Conservation (phyloP, 2,329 filamentous ascomycete genomes). For the Hymenoscyphus fructigenus region DNA sequence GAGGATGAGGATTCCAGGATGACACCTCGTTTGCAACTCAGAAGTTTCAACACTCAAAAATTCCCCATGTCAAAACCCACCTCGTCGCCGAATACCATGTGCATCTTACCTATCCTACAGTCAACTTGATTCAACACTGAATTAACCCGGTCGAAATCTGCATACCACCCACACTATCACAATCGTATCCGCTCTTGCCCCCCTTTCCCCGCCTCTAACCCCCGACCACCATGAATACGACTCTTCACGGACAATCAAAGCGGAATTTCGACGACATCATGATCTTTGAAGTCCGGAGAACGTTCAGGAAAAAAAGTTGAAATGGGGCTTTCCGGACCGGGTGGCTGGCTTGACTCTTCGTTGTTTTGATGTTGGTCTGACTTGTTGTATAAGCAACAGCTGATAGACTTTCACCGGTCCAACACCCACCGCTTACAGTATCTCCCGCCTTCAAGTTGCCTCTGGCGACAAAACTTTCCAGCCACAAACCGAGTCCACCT, state of each 20-base stretch:
- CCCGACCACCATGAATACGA: neutral
- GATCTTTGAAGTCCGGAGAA: neutral
- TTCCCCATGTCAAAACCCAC: neutral
- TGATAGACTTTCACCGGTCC: neutral
- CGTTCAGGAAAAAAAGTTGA: neutral
- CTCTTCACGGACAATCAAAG: neutral
- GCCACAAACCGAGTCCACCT: neutral
- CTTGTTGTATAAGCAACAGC: neutral
- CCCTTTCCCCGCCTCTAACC: neutral
- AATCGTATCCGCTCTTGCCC: neutral
- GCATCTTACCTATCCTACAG: neutral
- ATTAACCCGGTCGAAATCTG: neutral
- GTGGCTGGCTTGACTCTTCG: neutral
- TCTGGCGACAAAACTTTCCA: neutral
- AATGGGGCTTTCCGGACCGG: neutral
- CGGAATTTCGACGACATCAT: neutral
- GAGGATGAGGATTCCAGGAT: neutral
- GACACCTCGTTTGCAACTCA: neutral
- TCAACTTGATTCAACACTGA: neutral
- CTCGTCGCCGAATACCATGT: neutral
- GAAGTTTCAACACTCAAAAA: neutral
- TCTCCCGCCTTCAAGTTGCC: neutral
- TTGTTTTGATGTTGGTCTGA: neutral
- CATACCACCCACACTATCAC: slow-evolving; percentile 4
- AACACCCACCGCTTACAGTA: neutral